Percentiles rank a stretch among this genome's conserved stretches.
phyloP scores from a whole-genome alignment of 164 flowering plant genomes.

The Piper longum region DNA sequence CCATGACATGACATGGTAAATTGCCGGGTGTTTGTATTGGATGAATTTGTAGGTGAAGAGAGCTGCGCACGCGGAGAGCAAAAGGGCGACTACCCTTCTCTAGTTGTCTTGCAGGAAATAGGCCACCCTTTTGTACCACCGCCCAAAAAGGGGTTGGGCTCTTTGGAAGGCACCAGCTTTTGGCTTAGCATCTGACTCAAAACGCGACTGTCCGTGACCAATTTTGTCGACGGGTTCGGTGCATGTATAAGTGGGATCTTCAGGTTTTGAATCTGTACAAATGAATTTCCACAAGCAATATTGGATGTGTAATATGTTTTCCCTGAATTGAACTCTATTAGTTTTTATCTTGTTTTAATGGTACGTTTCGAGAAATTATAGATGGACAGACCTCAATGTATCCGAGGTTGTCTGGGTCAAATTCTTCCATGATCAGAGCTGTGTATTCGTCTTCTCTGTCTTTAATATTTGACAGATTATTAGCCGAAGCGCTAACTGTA shows the following conservation, averaged over 20 bases:
- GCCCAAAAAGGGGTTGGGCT: constrained; percentile 19
- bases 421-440: constrained; percentile 52
- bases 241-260: constrained; percentile 24
- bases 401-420: constrained; percentile 35
- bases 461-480: constrained; percentile 33
- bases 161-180: constrained; percentile 20
- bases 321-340: no score
- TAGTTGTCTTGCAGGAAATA: constrained; percentile 40
- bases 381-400: constrained; percentile 28
- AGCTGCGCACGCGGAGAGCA: constrained; percentile 24
- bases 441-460: constrained; percentile 46
- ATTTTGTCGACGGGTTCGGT: constrained; percentile 11
- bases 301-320: no score
- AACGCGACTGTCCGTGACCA: constrained; percentile 11
- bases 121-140: constrained; percentile 21
- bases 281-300: no score
- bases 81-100: constrained; percentile 28
- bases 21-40: constrained; percentile 27
- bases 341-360: no score
- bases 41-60: constrained; percentile 42
- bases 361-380: no score
- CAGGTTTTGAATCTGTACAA: constrained; percentile 14
- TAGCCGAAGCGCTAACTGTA: constrained; percentile 39
- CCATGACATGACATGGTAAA: constrained; percentile 35
- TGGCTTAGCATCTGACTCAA: constrained; percentile 27